A percentile compares a stretch with the other conserved stretches of the same genome.
Evolutionary conservation across 192 early-diverging fungal genomes (phyloP).

Genomic region (Gaertneriomyces semiglobifer): DNA sequence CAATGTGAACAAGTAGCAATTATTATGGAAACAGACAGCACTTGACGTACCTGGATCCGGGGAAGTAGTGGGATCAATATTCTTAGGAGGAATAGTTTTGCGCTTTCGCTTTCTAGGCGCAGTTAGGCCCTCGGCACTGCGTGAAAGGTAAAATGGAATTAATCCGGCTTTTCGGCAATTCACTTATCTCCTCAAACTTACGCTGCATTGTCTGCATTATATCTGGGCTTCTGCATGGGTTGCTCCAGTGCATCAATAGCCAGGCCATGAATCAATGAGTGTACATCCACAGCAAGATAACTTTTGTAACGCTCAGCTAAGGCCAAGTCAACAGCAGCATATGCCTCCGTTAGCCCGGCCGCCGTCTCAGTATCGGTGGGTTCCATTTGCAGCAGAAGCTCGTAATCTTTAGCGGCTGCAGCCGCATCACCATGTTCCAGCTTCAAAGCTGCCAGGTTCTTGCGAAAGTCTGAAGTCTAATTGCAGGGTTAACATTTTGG

Average conservation of each 20-base stretch:
- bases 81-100: conserved; percentile 55
- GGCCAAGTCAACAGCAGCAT: conserved; percentile 56
- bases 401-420: conserved; percentile 68
- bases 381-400: conserved; percentile 64
- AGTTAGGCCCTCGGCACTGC: no score
- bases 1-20: conserved; percentile 2
- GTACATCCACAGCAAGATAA: conserved; percentile 25
- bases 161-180: no score
- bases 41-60: conserved; percentile 53
- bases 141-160: no score
- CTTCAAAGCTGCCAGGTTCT: conserved; percentile 58
- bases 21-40: neutral
- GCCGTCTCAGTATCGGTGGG: conserved; percentile 60
- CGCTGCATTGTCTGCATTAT: no score
- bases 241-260: conserved; percentile 56
- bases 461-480: no score
- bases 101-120: conserved; percentile 50
- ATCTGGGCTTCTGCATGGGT: no score
- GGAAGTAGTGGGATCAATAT: conserved; percentile 43
- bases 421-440: conserved; percentile 51
- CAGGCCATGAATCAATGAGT: conserved; percentile 3
- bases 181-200: conserved; percentile 40
- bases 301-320: conserved; percentile 63
- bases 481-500: no score
- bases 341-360: conserved; percentile 65